Conservation (phyloP, 2,329 filamentous ascomycete species). For the Colletotrichum somersetense region DNA sequence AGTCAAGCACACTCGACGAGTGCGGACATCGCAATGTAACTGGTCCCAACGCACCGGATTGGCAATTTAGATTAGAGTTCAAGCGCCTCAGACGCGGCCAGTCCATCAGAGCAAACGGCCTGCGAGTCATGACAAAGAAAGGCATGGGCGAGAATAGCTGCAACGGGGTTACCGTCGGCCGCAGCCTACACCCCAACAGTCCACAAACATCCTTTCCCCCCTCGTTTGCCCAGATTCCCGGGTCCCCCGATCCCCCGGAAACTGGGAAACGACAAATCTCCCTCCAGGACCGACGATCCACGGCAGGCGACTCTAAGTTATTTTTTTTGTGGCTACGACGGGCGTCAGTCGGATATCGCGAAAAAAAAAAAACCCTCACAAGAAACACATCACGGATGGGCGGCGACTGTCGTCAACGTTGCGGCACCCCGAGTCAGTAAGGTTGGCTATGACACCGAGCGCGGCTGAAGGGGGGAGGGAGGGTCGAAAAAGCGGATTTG, state of each 20-base stretch:
- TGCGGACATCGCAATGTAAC: background rate
- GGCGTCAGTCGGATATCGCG: background rate
- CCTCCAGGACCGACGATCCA: background rate
- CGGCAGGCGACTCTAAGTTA: slow-evolving; percentile 24
- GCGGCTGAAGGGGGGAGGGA: no score
- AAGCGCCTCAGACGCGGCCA: background rate
- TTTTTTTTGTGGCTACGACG: background rate
- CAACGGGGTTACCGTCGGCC: background rate
- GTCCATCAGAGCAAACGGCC: background rate
- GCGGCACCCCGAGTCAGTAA: slow-evolving; percentile 6
- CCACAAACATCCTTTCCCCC: background rate
- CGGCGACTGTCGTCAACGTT: background rate
- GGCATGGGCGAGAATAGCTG: background rate
- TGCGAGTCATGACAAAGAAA: background rate
- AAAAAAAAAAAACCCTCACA: background rate
- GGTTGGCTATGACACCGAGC: background rate
- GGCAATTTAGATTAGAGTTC: background rate
- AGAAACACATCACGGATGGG: background rate
- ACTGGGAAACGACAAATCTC: background rate
- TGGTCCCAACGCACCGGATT: background rate
- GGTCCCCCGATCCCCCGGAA: background rate
- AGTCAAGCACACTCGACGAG: background rate
- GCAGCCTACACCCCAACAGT: background rate
- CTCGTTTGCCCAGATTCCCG: background rate
- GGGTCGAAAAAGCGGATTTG: background rate